Conservation (phyloP, 495 filamentous ascomycete species). For the Sporormia fimetaria region DNA sequence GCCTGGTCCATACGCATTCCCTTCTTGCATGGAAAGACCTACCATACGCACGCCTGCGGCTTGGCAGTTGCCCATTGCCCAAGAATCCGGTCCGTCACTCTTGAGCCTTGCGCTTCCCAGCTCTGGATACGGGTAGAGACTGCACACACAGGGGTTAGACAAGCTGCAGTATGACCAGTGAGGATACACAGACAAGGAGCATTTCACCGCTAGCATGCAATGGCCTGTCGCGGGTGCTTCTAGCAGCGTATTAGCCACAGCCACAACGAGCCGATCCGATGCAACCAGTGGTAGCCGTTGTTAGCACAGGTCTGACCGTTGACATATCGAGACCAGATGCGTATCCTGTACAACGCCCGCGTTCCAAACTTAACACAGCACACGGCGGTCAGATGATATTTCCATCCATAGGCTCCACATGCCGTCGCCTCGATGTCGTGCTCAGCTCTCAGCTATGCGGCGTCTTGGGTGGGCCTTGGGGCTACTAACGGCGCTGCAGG, state of each 20-base stretch:
- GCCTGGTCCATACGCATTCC: conserved; percentile 2
- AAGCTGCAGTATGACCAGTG: conserved; percentile 16
- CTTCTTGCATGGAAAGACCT: too few species aligned
- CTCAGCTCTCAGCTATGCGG: not conserved
- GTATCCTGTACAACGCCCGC: too few species aligned
- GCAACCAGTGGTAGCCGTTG: conserved; percentile 7
- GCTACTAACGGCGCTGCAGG: too few species aligned
- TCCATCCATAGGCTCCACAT: not conserved
- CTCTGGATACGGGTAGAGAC: not conserved
- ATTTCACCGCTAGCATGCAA: conserved; percentile 11
- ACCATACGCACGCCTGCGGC: not conserved
- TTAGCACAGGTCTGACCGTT: conserved; percentile 5
- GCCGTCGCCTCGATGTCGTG: conserved; percentile 6
- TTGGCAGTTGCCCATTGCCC: not conserved
- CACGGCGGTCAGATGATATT: conserved; percentile 4
- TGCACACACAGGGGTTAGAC: conserved; percentile 8
- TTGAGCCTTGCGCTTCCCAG: not conserved
- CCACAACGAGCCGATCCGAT: conserved; percentile 6
- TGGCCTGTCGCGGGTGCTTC: conserved; percentile 8
- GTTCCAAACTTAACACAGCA: too few species aligned
- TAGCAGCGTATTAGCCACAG: conserved; percentile 8
- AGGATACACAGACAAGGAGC: conserved; percentile 15
- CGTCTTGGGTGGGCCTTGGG: too few species aligned
- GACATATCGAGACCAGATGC: conserved; percentile 8
- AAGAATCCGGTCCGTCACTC: conserved; percentile 10